Conservation (phyloP, 768 basidiomycete genomes). For the Kwoniella dejecticola region DNA sequence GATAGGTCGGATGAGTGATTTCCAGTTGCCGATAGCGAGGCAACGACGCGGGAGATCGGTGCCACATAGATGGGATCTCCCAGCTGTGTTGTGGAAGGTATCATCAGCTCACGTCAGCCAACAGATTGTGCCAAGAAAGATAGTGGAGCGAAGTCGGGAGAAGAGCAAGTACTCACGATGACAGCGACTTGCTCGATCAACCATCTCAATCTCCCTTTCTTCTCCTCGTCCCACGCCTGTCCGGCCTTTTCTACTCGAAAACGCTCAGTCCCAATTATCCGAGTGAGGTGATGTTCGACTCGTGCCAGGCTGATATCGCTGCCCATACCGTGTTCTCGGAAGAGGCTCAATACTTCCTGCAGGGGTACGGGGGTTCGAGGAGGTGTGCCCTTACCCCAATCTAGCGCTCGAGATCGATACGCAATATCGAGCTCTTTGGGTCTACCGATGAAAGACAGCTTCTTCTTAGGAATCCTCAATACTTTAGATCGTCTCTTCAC, state of each 20-base stretch:
- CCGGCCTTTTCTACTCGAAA: neutral
- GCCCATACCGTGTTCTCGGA: neutral
- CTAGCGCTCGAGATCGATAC: too few relatives aligned
- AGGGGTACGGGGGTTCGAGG: neutral
- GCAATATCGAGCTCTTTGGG: too few relatives aligned
- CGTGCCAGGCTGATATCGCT: neutral
- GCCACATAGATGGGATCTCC: constrained; percentile 8
- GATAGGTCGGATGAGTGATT: neutral
- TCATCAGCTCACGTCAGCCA: too few relatives aligned
- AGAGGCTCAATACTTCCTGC: neutral
- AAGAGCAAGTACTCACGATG: constrained; percentile 19
- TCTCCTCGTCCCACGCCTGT: constrained; percentile 10
- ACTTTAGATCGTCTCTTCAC: neutral
- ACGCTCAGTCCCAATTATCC: constrained; percentile 6
- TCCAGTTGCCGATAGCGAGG: constrained; percentile 5
- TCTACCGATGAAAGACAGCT: neutral
- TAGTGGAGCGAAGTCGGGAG: too few relatives aligned
- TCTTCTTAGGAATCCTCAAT: neutral
- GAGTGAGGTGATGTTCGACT: constrained; percentile 9
- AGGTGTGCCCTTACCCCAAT: too few relatives aligned
- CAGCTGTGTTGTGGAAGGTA: too few relatives aligned
- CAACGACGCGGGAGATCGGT: constrained; percentile 14
- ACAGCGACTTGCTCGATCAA: constrained; percentile 24
- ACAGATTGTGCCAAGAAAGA: too few relatives aligned
- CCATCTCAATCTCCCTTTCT: constrained; percentile 18